These are phyloP conservation scores for Hexamita inflata DNA, from an alignment of 208 protist genomes.

Conservation along the genomic window DNA sequence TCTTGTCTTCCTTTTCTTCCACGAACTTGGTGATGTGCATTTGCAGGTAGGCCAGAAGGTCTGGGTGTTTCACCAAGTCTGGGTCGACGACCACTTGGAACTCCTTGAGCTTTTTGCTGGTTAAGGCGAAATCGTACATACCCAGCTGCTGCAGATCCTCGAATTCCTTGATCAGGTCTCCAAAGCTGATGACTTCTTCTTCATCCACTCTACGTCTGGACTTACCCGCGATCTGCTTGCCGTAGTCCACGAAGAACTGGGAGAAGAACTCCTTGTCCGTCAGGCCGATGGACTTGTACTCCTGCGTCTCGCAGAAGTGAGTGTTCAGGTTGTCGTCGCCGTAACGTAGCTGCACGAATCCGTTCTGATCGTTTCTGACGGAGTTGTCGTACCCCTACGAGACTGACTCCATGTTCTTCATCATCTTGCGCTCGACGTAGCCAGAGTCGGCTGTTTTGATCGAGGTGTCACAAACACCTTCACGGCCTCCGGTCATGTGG, in stretches of 20 bases:
- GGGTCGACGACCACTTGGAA: not conserved
- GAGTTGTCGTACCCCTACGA: slow-evolving; percentile 60
- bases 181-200: too few relatives aligned
- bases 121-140: too few relatives aligned
- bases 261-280: slow-evolving; percentile 30
- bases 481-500: slow-evolving; percentile 94
- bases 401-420: slow-evolving; percentile 90
- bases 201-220: too few relatives aligned
- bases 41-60: not conserved
- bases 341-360: slow-evolving; percentile 89
- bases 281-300: slow-evolving; percentile 37
- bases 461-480: slow-evolving; percentile 98
- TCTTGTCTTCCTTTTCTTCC: not conserved
- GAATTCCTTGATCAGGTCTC: too few relatives aligned
- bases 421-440: slow-evolving; percentile 65
- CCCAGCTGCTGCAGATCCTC: too few relatives aligned
- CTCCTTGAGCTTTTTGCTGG: too few relatives aligned
- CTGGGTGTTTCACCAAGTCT: not conserved
- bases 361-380: slow-evolving; percentile 69
- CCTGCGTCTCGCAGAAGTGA: slow-evolving; percentile 63
- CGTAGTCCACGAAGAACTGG: slow-evolving; percentile 32
- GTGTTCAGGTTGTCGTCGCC: slow-evolving; percentile 95
- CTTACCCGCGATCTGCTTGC: slow-evolving; percentile 8
- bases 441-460: slow-evolving; percentile 96
- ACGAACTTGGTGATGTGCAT: not conserved